These are phyloP conservation scores for Cercospora nicotianae DNA, from an alignment of 2,329 filamentous ascomycete species.

Conservation along the genomic window DNA sequence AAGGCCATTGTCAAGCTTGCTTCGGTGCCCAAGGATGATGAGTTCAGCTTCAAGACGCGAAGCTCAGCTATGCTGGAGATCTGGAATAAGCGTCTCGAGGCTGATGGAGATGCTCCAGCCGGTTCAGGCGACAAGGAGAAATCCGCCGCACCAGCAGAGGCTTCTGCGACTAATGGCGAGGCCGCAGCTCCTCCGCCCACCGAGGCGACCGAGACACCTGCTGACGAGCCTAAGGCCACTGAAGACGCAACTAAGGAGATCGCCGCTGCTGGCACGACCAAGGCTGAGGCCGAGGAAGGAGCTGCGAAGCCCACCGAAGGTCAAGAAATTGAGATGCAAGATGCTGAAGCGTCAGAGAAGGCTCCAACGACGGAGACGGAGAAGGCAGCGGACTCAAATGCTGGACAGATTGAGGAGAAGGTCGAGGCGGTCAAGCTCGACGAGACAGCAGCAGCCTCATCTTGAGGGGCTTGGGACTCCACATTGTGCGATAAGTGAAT, in stretches of 20 bases:
- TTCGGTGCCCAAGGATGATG: slow-evolving; percentile 81
- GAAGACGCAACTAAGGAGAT: slow-evolving; percentile 28
- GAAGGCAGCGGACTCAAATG: slow-evolving; percentile 25
- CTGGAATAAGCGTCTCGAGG: slow-evolving; percentile 77
- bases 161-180: slow-evolving; percentile 24
- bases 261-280: slow-evolving; percentile 9
- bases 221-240: slow-evolving; percentile 33
- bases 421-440: slow-evolving; percentile 19
- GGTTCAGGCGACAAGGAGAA: slow-evolving; percentile 39
- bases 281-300: slow-evolving; percentile 17
- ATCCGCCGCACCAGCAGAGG: slow-evolving; percentile 26
- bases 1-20: slow-evolving; percentile 90
- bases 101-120: slow-evolving; percentile 38
- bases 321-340: slow-evolving; percentile 31
- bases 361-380: slow-evolving; percentile 27
- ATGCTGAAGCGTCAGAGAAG: slow-evolving; percentile 29
- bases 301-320: slow-evolving; percentile 18
- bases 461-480: not conserved
- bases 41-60: slow-evolving; percentile 84
- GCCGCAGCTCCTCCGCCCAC: slow-evolving; percentile 27
- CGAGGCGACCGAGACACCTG: slow-evolving; percentile 22
- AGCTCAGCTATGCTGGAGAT: slow-evolving; percentile 76
- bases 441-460: not conserved
- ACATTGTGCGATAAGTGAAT: not conserved
- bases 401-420: slow-evolving; percentile 26